A percentile compares a stretch with the other conserved stretches of the same genome.
phyloP scores from a whole-genome alignment of 1,284 basidiomycete genomes.

The Ganoderma resinaceum region DNA sequence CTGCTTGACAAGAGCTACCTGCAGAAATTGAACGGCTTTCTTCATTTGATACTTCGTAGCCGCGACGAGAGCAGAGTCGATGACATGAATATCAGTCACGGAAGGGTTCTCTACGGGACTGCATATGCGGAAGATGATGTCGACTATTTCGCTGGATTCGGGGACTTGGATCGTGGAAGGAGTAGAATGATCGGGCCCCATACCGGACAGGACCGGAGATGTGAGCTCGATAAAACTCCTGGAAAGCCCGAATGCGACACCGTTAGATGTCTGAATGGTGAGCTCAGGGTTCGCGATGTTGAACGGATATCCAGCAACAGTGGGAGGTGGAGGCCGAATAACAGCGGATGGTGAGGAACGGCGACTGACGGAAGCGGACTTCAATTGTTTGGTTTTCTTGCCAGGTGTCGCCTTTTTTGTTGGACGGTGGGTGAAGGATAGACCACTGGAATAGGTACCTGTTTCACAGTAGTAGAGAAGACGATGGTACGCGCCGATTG shows the following conservation, averaged over 20 bases:
- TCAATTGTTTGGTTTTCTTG: slow-evolving; percentile 4
- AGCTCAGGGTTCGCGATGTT: not conserved
- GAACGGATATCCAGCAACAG: not conserved
- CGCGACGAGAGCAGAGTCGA: slow-evolving; percentile 37
- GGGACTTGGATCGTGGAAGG: not conserved
- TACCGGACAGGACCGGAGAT: not conserved
- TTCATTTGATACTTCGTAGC: slow-evolving; percentile 48
- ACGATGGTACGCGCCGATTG: slow-evolving; percentile 22
- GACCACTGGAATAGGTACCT: not conserved
- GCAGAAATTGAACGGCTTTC: slow-evolving; percentile 6
- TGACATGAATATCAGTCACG: slow-evolving; percentile 24
- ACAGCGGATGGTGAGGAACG: not conserved
- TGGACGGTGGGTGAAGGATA: not conserved
- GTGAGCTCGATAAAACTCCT: not conserved
- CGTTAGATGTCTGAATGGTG: not conserved
- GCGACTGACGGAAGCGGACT: not conserved
- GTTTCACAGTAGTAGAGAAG: slow-evolving; percentile 17
- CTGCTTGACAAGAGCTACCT: not conserved
- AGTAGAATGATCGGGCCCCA: not conserved
- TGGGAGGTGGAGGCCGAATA: not conserved
- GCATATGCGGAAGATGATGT: not conserved
- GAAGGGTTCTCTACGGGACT: not conserved
- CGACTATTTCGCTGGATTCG: not conserved
- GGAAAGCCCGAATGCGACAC: not conserved
- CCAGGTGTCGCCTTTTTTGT: not conserved